These are phyloP conservation scores for Diaporthe ilicicola DNA, from an alignment of 2,329 filamentous ascomycete species.

Conservation along the genomic window DNA sequence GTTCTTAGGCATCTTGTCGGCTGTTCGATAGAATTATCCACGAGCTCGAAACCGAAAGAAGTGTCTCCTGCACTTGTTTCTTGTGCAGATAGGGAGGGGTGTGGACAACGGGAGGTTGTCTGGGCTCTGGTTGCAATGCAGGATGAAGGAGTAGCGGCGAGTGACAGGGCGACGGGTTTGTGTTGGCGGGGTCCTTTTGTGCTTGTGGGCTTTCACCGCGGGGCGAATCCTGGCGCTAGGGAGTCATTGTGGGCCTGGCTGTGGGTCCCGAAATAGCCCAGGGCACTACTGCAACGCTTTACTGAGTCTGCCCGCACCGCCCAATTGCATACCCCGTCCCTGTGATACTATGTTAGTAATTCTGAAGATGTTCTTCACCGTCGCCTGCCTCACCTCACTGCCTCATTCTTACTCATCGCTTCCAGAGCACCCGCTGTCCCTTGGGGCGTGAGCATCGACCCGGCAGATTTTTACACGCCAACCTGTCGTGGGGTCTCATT, in stretches of 20 bases:
- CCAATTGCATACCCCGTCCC: constrained; percentile 16
- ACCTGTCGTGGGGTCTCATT: background rate
- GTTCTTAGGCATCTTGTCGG: constrained; percentile 33
- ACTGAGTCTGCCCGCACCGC: background rate
- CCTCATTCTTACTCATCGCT: background rate
- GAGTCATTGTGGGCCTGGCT: constrained; percentile 6
- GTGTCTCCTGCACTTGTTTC: constrained; percentile 69
- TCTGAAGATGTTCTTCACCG: background rate
- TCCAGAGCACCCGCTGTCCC: background rate
- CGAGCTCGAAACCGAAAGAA: background rate
- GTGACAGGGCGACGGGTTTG: constrained; percentile 28
- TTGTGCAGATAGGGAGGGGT: constrained; percentile 52
- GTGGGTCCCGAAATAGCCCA: background rate
- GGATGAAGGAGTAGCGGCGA: constrained; percentile 13
- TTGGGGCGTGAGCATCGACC: background rate
- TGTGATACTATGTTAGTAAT: background rate
- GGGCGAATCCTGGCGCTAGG: constrained; percentile 24
- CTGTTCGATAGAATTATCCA: background rate
- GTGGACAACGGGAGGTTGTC: background rate
- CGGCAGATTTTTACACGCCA: too few species aligned
- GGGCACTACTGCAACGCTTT: constrained; percentile 10
- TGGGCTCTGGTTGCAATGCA: background rate
- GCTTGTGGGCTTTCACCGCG: constrained; percentile 27
- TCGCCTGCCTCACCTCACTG: background rate
- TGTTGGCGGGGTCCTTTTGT: constrained; percentile 34